Percentiles rank a stretch among this genome's conserved stretches.
phyloP scores from a whole-genome alignment of 768 basidiomycete genomes.

The Cyclocybe cylindracea region DNA sequence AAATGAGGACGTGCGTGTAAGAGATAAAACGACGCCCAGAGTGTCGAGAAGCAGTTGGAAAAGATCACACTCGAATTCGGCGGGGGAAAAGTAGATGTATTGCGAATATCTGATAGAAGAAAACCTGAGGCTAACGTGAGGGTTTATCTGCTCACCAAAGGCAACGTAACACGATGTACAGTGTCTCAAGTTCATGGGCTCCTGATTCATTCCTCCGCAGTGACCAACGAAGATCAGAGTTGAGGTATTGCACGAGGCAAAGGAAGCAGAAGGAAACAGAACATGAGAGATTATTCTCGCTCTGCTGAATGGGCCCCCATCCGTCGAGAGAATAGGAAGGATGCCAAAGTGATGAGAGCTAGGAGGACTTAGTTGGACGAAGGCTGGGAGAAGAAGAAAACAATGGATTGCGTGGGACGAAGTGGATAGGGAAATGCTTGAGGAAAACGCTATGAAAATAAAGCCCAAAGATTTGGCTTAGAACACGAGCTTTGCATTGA shows the following conservation, averaged over 20 bases:
- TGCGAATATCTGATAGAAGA: too few species aligned
- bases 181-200: constrained; percentile 17
- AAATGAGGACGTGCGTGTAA: constrained; percentile 94
- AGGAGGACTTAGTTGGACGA: not conserved
- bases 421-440: not conserved
- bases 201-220: constrained; percentile 22
- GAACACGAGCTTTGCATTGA: too few species aligned
- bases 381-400: constrained; percentile 8
- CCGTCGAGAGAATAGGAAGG: constrained; percentile 61
- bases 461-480: too few species aligned
- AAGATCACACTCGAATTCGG: not conserved
- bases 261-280: constrained; percentile 30
- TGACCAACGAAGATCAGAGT: constrained; percentile 22
- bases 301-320: constrained; percentile 84
- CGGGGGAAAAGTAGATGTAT: too few species aligned
- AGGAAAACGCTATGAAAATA: too few species aligned
- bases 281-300: constrained; percentile 53
- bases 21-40: constrained; percentile 79
- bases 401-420: constrained; percentile 10
- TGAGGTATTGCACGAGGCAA: constrained; percentile 41
- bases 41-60: constrained; percentile 81
- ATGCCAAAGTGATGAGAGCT: constrained; percentile 88
- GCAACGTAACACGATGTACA: not conserved
- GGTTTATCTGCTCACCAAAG: not conserved
- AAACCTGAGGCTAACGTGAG: too few species aligned